A percentile compares a stretch with the other conserved stretches of the same genome.
Evolutionary conservation across 805 yeast species (phyloP).

Genomic region (Lipomyces spencermartinsiae): DNA sequence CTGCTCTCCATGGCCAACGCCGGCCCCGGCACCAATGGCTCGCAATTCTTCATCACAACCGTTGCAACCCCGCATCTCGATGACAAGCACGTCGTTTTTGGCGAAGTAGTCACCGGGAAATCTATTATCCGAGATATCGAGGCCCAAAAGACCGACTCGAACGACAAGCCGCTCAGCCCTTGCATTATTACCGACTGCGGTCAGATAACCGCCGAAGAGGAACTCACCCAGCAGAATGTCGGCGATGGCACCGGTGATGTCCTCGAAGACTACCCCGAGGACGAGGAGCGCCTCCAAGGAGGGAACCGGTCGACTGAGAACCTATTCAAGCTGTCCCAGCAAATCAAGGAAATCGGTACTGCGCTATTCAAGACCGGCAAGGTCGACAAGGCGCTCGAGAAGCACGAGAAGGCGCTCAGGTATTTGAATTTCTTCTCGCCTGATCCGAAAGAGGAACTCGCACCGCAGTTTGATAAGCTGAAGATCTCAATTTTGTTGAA

Average conservation of each 20-base stretch:
- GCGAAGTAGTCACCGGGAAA: conserved; percentile 65
- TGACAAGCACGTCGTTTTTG: conserved; percentile 96
- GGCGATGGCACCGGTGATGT: conserved; percentile 85
- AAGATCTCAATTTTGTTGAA: conserved; percentile 70
- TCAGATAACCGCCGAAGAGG: conserved; percentile 65
- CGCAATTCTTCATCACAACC: conserved; percentile 93
- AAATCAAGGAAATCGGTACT: conserved; percentile 82
- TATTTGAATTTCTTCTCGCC: conserved; percentile 78
- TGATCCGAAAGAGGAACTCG: conserved; percentile 50
- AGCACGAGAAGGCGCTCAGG: conserved; percentile 74
- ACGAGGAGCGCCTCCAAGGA: conserved; percentile 67
- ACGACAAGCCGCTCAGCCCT: conserved; percentile 73
- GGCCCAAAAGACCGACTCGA: conserved; percentile 63
- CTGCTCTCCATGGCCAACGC: conserved; percentile 96
- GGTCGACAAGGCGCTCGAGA: conserved; percentile 60
- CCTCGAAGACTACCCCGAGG: conserved; percentile 76
- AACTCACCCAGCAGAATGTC: conserved; percentile 22
- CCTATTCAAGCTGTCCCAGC: conserved; percentile 68
- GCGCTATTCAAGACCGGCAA: conserved; percentile 71
- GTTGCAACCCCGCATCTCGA: conserved; percentile 93
- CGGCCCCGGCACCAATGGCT: conserved; percentile 94
- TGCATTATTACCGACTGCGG: conserved; percentile 82
- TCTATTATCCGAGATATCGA: conserved; percentile 66
- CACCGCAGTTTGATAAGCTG: conserved; percentile 47
- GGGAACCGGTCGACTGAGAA: conserved; percentile 59